These are phyloP conservation scores for Nicotiana benthamiana DNA, from an alignment of 257 asterid species.

Conservation along the genomic window DNA sequence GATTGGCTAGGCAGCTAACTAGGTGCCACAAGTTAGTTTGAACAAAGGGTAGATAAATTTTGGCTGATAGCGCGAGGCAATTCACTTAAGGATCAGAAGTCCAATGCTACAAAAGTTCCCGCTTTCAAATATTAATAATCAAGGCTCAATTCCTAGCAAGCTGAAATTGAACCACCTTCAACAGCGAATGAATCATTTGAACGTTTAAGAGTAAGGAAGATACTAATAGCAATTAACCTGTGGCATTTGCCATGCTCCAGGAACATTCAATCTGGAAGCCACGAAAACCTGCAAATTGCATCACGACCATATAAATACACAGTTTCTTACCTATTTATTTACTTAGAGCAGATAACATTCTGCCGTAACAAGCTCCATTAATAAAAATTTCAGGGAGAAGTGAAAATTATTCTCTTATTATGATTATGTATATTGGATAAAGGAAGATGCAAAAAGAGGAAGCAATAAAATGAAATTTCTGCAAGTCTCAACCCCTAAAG, in stretches of 20 bases:
- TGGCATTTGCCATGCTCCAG: constrained; percentile 99
- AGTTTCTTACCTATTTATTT: neutral
- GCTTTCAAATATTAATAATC: neutral
- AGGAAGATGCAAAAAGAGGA: neutral
- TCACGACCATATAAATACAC: neutral
- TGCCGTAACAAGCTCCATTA: neutral
- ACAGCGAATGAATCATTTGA: neutral
- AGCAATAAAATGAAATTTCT: neutral
- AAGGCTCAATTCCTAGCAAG: neutral
- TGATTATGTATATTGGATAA: neutral
- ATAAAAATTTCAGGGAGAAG: neutral
- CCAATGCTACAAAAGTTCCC: too few relatives aligned
- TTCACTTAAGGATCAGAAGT: neutral
- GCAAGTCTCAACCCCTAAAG: neutral
- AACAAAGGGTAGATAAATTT: neutral
- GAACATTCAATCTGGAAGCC: constrained; percentile 92
- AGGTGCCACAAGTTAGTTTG: neutral
- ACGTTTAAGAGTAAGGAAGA: neutral
- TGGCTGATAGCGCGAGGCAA: neutral
- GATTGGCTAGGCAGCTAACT: neutral
- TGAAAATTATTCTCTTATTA: neutral
- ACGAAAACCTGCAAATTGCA: constrained; percentile 70
- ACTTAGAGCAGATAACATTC: neutral
- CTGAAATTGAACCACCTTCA: neutral
- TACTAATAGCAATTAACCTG: constrained; percentile 44